Evolutionary conservation across 2,329 filamentous ascomycete species (phyloP).

Genomic region (Penicillium sp.): DNA sequence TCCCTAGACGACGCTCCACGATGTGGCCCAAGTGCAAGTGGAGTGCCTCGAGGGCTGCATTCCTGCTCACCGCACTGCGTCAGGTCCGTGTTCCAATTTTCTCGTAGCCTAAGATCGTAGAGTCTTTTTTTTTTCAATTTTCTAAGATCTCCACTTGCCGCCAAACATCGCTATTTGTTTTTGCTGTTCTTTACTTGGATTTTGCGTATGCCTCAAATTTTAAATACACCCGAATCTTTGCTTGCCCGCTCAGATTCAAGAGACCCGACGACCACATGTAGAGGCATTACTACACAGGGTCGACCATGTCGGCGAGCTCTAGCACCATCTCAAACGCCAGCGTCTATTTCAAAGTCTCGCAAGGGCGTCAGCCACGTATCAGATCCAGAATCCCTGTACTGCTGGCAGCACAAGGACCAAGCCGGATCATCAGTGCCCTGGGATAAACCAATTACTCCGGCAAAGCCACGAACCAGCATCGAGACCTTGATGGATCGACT

Average conservation of each 20-base stretch:
- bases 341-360: conserved; percentile 23
- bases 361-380: conserved; percentile 20
- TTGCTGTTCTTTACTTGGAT: background rate
- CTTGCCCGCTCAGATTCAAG: conserved; percentile 80
- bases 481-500: conserved; percentile 82
- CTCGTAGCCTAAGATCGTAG: background rate
- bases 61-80: conserved; percentile 10
- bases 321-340: conserved; percentile 44
- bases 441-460: conserved; percentile 32
- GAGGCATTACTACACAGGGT: conserved; percentile 80
- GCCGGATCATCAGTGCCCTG: conserved; percentile 44
- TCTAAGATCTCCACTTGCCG: background rate
- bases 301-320: conserved; percentile 76
- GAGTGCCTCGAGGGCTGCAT: background rate
- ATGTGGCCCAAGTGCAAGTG: conserved; percentile 1
- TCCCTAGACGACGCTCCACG: background rate
- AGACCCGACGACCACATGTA: conserved; percentile 79
- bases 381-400: conserved; percentile 59
- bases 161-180: background rate
- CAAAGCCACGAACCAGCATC: conserved; percentile 71
- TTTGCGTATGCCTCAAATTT: conserved; percentile 61
- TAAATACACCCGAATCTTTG: conserved; percentile 75
- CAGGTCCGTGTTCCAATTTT: background rate
- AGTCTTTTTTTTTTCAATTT: background rate
- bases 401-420: conserved; percentile 95